Evolutionary conservation across 139 green algal species (phyloP).

Genomic region (Yamagishiella unicocca): DNA sequence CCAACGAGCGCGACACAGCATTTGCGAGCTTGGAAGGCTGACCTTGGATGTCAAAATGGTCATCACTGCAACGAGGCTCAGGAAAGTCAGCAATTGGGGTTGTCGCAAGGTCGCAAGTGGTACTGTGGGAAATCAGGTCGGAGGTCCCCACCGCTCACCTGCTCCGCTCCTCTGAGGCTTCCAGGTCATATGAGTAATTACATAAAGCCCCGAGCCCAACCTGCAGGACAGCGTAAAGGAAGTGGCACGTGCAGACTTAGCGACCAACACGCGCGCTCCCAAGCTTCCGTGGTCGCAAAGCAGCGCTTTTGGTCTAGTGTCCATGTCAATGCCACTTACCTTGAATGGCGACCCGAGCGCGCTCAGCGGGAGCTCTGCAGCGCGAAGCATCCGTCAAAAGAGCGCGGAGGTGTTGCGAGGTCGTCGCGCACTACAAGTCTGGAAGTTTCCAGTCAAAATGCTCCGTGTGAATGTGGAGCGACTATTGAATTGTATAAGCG

Average conservation of each 20-base stretch:
- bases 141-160: not conserved
- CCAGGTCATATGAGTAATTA: not conserved
- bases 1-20: conserved; percentile 3
- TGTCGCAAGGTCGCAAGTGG: too few relatives aligned
- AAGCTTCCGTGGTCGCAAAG: not conserved
- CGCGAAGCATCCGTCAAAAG: conserved; percentile 1
- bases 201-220: not conserved
- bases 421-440: not conserved
- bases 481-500: not conserved
- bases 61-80: not conserved
- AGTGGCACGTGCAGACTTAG: too few relatives aligned
- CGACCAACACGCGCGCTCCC: not conserved
- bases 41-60: not conserved
- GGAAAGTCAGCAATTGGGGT: not conserved
- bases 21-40: not conserved
- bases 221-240: not conserved
- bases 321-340: not conserved
- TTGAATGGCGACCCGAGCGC: conserved; percentile 5
- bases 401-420: not conserved
- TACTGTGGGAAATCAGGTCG: too few relatives aligned
- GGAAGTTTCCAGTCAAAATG: not conserved
- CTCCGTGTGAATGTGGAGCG: not conserved
- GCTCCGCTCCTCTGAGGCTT: conserved; percentile 13
- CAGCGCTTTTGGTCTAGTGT: too few relatives aligned
- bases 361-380: not conserved